Conservation (phyloP, 129 eudicot species). For the Rutidosis leptorrhynchoides region DNA sequence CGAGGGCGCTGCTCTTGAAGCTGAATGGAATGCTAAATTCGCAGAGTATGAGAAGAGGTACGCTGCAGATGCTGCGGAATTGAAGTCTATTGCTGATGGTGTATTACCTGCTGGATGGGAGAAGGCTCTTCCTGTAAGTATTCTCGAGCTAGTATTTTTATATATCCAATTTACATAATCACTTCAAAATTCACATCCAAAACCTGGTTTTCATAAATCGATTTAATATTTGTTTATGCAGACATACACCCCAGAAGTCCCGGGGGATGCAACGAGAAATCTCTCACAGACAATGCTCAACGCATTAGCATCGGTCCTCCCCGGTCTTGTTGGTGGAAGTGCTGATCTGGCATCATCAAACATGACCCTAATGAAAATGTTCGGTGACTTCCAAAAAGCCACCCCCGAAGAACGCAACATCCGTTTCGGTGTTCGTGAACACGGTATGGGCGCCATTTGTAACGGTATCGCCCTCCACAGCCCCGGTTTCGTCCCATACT, state of each 20-base stretch:
- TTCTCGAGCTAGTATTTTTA: background rate
- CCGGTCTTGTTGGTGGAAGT: constrained; percentile 93
- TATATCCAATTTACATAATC: background rate
- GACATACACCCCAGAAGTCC: constrained; percentile 90
- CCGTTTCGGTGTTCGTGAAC: constrained; percentile 91
- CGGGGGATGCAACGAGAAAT: constrained; percentile 88
- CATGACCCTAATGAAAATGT: constrained; percentile 91
- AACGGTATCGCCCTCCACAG: constrained; percentile 93
- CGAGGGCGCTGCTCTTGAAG: constrained; percentile 83
- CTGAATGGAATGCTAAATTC: constrained; percentile 88
- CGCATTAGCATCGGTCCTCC: constrained; percentile 78
- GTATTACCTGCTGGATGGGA: constrained; percentile 83
- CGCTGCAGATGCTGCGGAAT: constrained; percentile 72
- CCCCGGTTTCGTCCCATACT: constrained; percentile 86
- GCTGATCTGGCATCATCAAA: constrained; percentile 97
- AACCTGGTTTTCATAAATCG: background rate
- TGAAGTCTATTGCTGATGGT: constrained; percentile 59
- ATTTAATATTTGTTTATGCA: constrained; percentile 29
- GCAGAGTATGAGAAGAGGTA: constrained; percentile 88
- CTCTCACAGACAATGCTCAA: constrained; percentile 77
- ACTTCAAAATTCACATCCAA: background rate
- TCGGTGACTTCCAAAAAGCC: constrained; percentile 87
- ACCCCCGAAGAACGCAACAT: constrained; percentile 94
- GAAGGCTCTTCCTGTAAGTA: constrained; percentile 84
- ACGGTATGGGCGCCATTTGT: constrained; percentile 92